These are phyloP conservation scores for Tetrapisispora phaffii DNA, from an alignment of 805 yeast genomes.

Conservation along the genomic window DNA sequence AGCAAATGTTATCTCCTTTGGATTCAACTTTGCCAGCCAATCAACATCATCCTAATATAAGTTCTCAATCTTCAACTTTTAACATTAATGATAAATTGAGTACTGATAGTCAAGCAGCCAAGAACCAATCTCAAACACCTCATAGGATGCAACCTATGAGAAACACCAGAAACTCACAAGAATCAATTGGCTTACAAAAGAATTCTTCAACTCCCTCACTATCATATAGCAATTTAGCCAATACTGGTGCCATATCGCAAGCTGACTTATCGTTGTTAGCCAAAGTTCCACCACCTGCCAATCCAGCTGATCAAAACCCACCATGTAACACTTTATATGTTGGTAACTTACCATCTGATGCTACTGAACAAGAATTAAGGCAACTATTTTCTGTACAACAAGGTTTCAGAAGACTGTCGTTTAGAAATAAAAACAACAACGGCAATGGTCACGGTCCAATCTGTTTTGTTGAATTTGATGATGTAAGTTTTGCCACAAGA, in stretches of 20 bases:
- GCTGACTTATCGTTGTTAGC: slow-evolving; percentile 65
- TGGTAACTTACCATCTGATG: slow-evolving; percentile 95
- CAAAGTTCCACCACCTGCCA: slow-evolving; percentile 83
- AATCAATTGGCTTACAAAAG: slow-evolving; percentile 10
- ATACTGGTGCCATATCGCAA: slow-evolving; percentile 27
- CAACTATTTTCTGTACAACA: slow-evolving; percentile 78
- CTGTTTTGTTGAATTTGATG: slow-evolving; percentile 99
- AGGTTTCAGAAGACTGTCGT: slow-evolving; percentile 87
- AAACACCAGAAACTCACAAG: slow-evolving; percentile 11
- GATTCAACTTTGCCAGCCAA: not conserved
- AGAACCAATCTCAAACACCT: slow-evolving; percentile 9
- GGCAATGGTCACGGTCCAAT: slow-evolving; percentile 83
- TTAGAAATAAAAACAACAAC: slow-evolving; percentile 58
- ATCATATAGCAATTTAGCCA: slow-evolving; percentile 13
- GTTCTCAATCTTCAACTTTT: slow-evolving; percentile 1
- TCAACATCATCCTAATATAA: not conserved
- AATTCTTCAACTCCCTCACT: slow-evolving; percentile 26
- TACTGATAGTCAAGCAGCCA: not conserved
- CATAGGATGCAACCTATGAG: slow-evolving; percentile 14
- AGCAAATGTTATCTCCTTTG: not conserved
- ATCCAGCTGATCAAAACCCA: slow-evolving; percentile 98
- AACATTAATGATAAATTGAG: slow-evolving; percentile 3
- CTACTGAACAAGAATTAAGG: slow-evolving; percentile 85
- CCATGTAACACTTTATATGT: slow-evolving; percentile 96
- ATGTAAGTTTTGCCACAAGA: slow-evolving; percentile 83